Percentiles rank a stretch among this genome's conserved stretches.
Evolutionary conservation across 1,284 basidiomycete genomes (phyloP).

Genomic region (Papiliotrema terrestris): DNA sequence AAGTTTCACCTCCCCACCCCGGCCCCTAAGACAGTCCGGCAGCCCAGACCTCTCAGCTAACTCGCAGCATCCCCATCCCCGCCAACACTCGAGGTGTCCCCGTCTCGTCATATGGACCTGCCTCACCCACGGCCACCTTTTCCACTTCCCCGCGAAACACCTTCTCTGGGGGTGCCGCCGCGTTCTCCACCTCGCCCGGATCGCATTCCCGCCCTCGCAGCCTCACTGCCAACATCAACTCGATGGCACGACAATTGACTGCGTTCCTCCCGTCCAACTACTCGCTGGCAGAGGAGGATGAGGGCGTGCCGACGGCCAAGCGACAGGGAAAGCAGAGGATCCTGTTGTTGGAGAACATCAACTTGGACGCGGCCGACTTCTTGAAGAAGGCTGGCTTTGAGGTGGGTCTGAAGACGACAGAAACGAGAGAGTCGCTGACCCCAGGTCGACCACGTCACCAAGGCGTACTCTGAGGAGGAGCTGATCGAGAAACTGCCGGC

Average conservation of each 20-base stretch:
- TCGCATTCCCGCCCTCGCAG: conserved; percentile 15
- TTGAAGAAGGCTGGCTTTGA: conserved; percentile 79
- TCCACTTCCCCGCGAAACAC: conserved; percentile 13
- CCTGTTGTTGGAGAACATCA: conserved; percentile 93
- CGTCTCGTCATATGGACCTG: conserved; percentile 23
- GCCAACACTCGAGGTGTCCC: conserved; percentile 44
- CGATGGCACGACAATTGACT: conserved; percentile 38
- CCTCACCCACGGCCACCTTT: conserved; percentile 24
- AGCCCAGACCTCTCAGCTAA: background rate
- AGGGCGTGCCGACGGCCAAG: conserved; percentile 20
- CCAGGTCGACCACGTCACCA: conserved; percentile 84
- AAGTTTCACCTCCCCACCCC: conserved; percentile 10
- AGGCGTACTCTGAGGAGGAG: conserved; percentile 88
- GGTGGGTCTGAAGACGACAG: conserved; percentile 27
- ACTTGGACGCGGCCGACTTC: conserved; percentile 77
- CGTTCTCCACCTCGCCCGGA: conserved; percentile 22
- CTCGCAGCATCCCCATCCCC: conserved; percentile 47
- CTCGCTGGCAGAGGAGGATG: conserved; percentile 29
- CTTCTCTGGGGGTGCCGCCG: background rate
- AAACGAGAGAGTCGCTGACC: too few species aligned
- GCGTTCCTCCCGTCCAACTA: conserved; percentile 47
- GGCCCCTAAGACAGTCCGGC: background rate
- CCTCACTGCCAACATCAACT: conserved; percentile 11
- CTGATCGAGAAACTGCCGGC: conserved; percentile 78
- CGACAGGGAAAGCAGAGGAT: conserved; percentile 50